phyloP scores from a whole-genome alignment of 1,284 basidiomycete species.

The Caloboletus inedulis region DNA sequence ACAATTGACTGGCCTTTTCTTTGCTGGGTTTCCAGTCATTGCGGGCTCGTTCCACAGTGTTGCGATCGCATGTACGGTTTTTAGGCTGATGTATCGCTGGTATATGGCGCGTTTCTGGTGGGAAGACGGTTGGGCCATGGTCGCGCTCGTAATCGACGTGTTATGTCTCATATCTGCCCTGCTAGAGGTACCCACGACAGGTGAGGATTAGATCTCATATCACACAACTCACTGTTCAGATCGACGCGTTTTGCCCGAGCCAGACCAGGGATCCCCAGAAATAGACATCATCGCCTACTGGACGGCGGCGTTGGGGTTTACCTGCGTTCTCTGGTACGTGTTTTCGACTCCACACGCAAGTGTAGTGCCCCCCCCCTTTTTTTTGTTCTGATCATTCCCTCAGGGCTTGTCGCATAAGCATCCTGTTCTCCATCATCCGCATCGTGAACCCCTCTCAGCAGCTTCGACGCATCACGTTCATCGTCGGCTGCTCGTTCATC shows the following conservation, averaged over 20 bases:
- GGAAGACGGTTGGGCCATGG: constrained; percentile 26
- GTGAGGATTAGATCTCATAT: constrained; percentile 7
- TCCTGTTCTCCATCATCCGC: constrained; percentile 25
- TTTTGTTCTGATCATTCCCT: not conserved
- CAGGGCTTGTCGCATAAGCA: constrained; percentile 27
- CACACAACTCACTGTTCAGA: not conserved
- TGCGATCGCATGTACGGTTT: constrained; percentile 25
- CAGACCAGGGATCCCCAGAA: not conserved
- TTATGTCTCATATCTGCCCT: constrained; percentile 11
- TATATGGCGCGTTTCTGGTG: constrained; percentile 25
- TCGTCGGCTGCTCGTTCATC: constrained; percentile 18
- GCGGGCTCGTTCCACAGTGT: constrained; percentile 18
- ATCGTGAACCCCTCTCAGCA: constrained; percentile 11
- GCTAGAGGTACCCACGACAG: not conserved
- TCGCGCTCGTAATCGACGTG: constrained; percentile 24
- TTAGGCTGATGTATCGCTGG: constrained; percentile 25
- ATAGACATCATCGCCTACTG: constrained; percentile 9
- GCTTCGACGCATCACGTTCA: constrained; percentile 5
- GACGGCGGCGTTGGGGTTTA: constrained; percentile 17
- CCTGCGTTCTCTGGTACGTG: constrained; percentile 24
- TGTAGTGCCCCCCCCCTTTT: too few species aligned
- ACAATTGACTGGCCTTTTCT: not conserved
- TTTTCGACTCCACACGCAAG: too few species aligned
- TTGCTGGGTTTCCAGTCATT: constrained; percentile 7
- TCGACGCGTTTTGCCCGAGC: not conserved